Conservation (phyloP, 305 asterid species). For the Vinca major region DNA sequence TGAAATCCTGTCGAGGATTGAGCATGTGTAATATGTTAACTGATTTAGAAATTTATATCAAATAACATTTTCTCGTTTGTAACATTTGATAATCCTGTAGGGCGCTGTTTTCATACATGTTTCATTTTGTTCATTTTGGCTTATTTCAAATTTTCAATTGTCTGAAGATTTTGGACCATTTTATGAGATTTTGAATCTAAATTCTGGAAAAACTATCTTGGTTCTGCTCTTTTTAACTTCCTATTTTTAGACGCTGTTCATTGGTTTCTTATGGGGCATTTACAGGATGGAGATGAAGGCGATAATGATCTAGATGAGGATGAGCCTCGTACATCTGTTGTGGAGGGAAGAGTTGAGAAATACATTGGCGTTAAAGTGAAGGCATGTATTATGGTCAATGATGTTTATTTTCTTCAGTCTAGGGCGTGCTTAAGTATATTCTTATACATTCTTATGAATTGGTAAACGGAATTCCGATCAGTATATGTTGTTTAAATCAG, state of each 20-base stretch:
- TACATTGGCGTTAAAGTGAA: constrained; percentile 98
- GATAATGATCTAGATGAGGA: constrained; percentile 80
- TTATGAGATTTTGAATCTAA: not conserved
- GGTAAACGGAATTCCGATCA: not conserved
- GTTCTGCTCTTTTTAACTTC: not conserved
- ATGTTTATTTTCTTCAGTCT: not conserved
- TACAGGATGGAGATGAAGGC: constrained; percentile 64
- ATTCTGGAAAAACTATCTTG: not conserved
- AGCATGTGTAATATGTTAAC: not conserved
- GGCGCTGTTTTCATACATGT: not conserved
- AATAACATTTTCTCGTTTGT: not conserved
- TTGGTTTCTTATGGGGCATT: constrained; percentile 3
- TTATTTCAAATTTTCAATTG: not conserved
- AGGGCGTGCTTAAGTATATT: not conserved
- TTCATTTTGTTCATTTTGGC: not conserved
- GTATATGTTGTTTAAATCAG: not conserved
- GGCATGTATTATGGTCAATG: constrained; percentile 33
- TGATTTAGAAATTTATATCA: not conserved
- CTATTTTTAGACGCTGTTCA: not conserved
- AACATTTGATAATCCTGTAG: not conserved
- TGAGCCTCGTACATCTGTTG: constrained; percentile 60
- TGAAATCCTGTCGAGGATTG: not conserved
- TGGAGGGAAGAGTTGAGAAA: constrained; percentile 90
- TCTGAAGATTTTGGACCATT: not conserved
- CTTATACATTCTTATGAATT: not conserved